These are phyloP conservation scores for Heliamphora pulchella DNA, from an alignment of 179 eudicot species.

Conservation along the genomic window DNA sequence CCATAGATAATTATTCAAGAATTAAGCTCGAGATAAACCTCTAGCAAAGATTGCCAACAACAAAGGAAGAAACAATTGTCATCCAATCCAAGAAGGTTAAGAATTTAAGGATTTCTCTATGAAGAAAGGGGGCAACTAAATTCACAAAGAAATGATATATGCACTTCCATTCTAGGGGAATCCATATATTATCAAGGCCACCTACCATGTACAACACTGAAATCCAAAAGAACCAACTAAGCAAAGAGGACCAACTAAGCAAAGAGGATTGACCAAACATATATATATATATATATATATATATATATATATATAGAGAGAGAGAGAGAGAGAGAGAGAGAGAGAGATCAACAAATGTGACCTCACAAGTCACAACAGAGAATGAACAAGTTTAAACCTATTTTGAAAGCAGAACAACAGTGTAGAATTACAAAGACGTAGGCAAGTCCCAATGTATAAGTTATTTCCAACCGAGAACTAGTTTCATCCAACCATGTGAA, in stretches of 20 bases:
- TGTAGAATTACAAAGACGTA: background rate
- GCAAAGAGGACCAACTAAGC: background rate
- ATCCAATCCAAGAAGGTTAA: background rate
- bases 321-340: background rate
- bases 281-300: too few relatives aligned
- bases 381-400: background rate
- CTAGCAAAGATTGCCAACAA: background rate
- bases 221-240: slow-evolving; percentile 7
- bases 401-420: background rate
- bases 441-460: background rate
- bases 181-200: background rate
- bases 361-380: background rate
- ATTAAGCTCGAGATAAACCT: background rate
- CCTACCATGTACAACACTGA: background rate
- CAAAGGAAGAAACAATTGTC: background rate
- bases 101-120: background rate
- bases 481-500: background rate
- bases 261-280: background rate
- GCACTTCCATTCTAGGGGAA: background rate
- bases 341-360: background rate
- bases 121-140: background rate
- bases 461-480: background rate
- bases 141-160: background rate
- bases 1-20: background rate
- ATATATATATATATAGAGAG: too few relatives aligned